phyloP scores from a whole-genome alignment of 1,284 basidiomycete species.

The Fomitopsis palustris region DNA sequence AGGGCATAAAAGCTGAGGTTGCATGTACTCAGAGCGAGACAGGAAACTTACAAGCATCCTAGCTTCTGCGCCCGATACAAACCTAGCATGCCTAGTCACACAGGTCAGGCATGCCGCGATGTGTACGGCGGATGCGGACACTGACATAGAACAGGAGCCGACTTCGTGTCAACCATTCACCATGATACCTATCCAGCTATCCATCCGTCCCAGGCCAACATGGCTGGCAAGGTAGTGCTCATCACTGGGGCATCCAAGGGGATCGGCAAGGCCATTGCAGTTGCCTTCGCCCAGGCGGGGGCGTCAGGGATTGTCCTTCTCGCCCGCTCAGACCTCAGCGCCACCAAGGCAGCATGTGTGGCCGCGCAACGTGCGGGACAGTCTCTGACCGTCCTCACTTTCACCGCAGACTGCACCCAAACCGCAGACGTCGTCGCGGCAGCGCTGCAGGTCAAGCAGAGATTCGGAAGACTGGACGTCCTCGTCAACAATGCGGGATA shows the following conservation, averaged over 20 bases:
- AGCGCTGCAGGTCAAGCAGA: constrained; percentile 1
- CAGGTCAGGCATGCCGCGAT: no score
- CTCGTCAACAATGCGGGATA: constrained; percentile 13
- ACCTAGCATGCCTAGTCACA: no score
- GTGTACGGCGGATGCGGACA: no score
- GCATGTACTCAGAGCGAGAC: no score
- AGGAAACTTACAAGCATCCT: no score
- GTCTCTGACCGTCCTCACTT: constrained; percentile 3
- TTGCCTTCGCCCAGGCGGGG: constrained; percentile 4
- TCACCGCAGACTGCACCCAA: constrained; percentile 3
- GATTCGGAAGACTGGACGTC: constrained; percentile 2
- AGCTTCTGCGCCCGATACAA: no score
- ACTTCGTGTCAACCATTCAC: background rate
- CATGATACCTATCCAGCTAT: constrained; percentile 2
- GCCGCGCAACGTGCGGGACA: constrained; percentile 2
- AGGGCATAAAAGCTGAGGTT: no score
- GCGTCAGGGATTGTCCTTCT: constrained; percentile 3
- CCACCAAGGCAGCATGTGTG: background rate
- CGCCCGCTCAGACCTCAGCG: constrained; percentile 4
- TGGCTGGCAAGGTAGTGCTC: background rate
- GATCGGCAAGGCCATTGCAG: background rate
- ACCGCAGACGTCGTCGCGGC: constrained; percentile 4
- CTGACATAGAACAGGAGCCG: background rate
- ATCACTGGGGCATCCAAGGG: background rate
- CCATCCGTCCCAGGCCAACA: background rate